phyloP scores from a whole-genome alignment of 345 rosid species.

The Camelina neglecta region DNA sequence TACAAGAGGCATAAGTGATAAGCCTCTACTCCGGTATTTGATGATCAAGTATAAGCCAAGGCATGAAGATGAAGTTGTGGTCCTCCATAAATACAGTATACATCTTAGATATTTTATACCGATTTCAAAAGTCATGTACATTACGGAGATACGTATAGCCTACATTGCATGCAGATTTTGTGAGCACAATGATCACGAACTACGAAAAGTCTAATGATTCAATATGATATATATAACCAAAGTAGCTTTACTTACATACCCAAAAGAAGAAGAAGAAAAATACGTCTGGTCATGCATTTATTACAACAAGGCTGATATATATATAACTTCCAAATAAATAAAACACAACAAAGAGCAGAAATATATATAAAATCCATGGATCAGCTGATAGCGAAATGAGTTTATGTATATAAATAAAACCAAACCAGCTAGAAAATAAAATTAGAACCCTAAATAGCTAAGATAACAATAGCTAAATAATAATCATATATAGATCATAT shows the following conservation, averaged over 20 bases:
- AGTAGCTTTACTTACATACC: slow-evolving; percentile 38
- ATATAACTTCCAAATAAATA: slow-evolving; percentile 24
- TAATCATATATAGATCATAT: slow-evolving; percentile 31
- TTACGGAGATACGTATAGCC: slow-evolving; percentile 1
- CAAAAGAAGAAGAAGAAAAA: slow-evolving; percentile 25
- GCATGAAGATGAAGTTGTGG: slow-evolving; percentile 6
- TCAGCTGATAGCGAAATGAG: slow-evolving; percentile 25
- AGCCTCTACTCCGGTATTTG: too few relatives aligned
- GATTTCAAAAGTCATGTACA: slow-evolving; percentile 19
- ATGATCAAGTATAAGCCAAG: background rate
- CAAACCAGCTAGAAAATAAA: slow-evolving; percentile 14
- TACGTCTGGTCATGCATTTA: slow-evolving; percentile 20
- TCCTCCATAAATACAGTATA: slow-evolving; percentile 8
- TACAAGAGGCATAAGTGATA: too few relatives aligned
- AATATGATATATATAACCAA: slow-evolving; percentile 35
- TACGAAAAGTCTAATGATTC: slow-evolving; percentile 31
- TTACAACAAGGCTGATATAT: slow-evolving; percentile 24
- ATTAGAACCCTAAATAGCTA: slow-evolving; percentile 32
- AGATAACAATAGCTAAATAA: slow-evolving; percentile 17
- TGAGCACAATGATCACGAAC: slow-evolving; percentile 37
- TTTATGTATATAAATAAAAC: slow-evolving; percentile 28
- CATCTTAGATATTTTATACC: background rate
- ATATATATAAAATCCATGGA: slow-evolving; percentile 23
- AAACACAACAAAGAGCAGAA: slow-evolving; percentile 20
- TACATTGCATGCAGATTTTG: slow-evolving; percentile 17